These are phyloP conservation scores for Pseudogymnoascus destructans DNA, from an alignment of 2,329 filamentous ascomycete genomes.

Conservation along the genomic window DNA sequence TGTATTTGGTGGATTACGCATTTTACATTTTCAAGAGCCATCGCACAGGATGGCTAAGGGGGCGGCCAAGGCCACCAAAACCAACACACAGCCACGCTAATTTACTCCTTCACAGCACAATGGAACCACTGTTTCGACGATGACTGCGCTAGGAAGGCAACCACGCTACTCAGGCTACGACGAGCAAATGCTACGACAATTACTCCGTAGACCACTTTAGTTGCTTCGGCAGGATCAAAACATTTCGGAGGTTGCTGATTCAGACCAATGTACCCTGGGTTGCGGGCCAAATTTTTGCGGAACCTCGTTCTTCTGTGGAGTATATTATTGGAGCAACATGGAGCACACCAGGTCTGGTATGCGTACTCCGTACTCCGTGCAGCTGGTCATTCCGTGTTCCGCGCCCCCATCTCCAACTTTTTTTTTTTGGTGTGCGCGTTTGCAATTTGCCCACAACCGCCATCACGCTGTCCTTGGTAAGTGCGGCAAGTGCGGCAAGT, in stretches of 20 bases:
- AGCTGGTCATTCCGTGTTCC: conserved; percentile 1
- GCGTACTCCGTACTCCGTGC: no score
- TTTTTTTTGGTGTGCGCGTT: conserved; percentile 1
- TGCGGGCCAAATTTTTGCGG: conserved; percentile 7
- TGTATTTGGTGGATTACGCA: conserved; percentile 4
- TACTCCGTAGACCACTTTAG: no score
- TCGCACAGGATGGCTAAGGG: conserved; percentile 1
- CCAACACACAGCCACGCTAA: conserved; percentile 7
- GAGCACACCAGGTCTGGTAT: not conserved
- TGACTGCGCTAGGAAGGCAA: conserved; percentile 1
- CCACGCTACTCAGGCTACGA: not conserved
- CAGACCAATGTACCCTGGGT: conserved; percentile 7
- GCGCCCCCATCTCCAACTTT: not conserved
- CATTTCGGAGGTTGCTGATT: conserved; percentile 9
- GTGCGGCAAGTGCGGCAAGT: conserved; percentile 5
- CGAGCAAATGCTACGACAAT: not conserved
- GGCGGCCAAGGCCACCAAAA: not conserved
- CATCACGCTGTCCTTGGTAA: not conserved
- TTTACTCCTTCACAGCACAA: conserved; percentile 4
- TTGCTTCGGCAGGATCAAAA: conserved; percentile 5
- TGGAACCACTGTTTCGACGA: conserved; percentile 9
- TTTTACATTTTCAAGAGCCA: conserved; percentile 7
- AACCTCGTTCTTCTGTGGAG: conserved; percentile 5
- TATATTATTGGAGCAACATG: conserved; percentile 7
- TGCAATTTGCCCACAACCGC: conserved; percentile 7